Evolutionary conservation across 345 rosid genomes (phyloP).

Genomic region (Clarkia xantiana): DNA sequence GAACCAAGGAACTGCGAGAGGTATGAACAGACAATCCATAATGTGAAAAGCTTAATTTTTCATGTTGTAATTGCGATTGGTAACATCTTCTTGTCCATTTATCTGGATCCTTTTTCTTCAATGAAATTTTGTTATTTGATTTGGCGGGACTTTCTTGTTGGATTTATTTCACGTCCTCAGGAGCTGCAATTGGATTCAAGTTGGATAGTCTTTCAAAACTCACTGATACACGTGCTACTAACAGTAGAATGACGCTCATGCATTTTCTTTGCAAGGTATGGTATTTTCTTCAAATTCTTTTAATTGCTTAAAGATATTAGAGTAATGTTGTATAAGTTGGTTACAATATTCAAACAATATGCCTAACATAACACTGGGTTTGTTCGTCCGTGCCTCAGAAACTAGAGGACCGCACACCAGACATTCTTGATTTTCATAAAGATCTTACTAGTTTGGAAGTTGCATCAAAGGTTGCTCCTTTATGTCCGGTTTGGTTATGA

Average conservation of each 20-base stretch:
- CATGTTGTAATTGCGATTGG: too few relatives aligned
- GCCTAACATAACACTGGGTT: too few relatives aligned
- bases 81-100: too few relatives aligned
- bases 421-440: constrained; percentile 64
- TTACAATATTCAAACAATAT: too few relatives aligned
- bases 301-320: background rate
- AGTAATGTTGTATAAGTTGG: background rate
- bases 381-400: constrained; percentile 28
- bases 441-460: constrained; percentile 78
- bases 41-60: too few relatives aligned
- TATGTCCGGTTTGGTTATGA: constrained; percentile 7
- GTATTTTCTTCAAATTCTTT: constrained; percentile 2
- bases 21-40: constrained; percentile 20
- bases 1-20: constrained; percentile 99
- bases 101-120: background rate
- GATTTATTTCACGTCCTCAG: constrained; percentile 18
- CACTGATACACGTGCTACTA: constrained; percentile 80
- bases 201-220: constrained; percentile 93
- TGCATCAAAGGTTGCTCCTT: constrained; percentile 60
- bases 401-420: constrained; percentile 63
- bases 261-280: constrained; percentile 94
- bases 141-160: background rate
- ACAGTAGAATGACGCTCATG: constrained; percentile 95
- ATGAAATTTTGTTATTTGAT: background rate
- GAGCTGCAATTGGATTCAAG: constrained; percentile 97